Percentiles rank a stretch among this genome's conserved stretches.
Conservation (phyloP, 1,284 basidiomycete genomes). For the Pulchroboletus neoregius region DNA sequence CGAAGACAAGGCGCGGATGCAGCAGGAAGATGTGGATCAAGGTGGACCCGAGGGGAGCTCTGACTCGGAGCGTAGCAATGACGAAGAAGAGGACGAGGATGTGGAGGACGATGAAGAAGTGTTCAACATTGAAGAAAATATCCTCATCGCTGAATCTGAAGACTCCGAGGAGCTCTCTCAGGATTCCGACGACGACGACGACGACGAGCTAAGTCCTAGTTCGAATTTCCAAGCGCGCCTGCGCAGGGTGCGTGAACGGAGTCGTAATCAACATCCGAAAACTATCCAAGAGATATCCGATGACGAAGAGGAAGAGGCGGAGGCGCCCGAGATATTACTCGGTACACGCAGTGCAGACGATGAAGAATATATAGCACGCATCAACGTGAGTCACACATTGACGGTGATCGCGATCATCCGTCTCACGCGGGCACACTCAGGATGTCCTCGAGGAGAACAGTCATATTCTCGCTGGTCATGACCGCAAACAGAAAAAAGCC, state of each 20-base stretch:
- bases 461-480: constrained; percentile 34
- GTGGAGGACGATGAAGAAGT: constrained; percentile 19
- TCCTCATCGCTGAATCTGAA: constrained; percentile 27
- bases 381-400: constrained; percentile 47
- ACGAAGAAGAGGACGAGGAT: constrained; percentile 30
- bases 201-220: constrained; percentile 41
- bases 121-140: constrained; percentile 21
- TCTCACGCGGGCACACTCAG: constrained; percentile 21
- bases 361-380: constrained; percentile 58
- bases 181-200: constrained; percentile 27
- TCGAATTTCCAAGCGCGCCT: constrained; percentile 54
- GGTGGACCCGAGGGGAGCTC: constrained; percentile 20
- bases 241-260: constrained; percentile 38
- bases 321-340: constrained; percentile 1
- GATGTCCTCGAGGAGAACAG: constrained; percentile 47
- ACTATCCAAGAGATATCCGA: constrained; percentile 27
- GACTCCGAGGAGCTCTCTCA: constrained; percentile 33
- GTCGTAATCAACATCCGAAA: constrained; percentile 27
- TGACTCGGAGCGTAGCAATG: constrained; percentile 29
- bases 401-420: neutral
- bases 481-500: constrained; percentile 53
- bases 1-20: constrained; percentile 50
- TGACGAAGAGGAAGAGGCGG: constrained; percentile 29
- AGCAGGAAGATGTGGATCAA: constrained; percentile 54
- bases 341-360: constrained; percentile 58